phyloP scores from a whole-genome alignment of 805 yeast genomes.

The Cyberlindnera petersonii region DNA sequence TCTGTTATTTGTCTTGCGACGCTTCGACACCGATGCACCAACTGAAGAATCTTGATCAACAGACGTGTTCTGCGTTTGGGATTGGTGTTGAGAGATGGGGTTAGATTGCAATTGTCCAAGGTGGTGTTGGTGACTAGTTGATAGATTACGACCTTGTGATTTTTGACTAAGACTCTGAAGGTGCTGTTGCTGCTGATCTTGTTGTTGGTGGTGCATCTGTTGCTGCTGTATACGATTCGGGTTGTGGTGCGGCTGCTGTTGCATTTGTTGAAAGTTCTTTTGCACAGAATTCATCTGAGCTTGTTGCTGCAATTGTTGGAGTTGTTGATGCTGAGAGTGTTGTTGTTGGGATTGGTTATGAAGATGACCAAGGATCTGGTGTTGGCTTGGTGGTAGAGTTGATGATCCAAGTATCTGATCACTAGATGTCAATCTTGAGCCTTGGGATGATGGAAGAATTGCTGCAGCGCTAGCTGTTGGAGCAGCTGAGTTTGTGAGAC shows the following conservation, averaged over 20 bases:
- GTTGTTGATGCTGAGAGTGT: slow-evolving; percentile 7
- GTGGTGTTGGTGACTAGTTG: slow-evolving; percentile 5
- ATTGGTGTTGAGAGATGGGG: slow-evolving; percentile 3
- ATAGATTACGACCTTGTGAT: slow-evolving; percentile 7
- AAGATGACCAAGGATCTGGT: slow-evolving; percentile 7
- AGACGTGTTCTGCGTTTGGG: slow-evolving; percentile 1
- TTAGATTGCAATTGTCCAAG: no score
- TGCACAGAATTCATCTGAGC: slow-evolving; percentile 14
- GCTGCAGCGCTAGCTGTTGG: slow-evolving; percentile 8
- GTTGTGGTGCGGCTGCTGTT: slow-evolving; percentile 17
- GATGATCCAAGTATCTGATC: slow-evolving; percentile 22
- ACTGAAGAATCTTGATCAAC: not conserved
- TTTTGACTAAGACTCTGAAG: slow-evolving; percentile 4
- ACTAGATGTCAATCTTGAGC: slow-evolving; percentile 14
- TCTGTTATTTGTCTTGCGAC: slow-evolving; percentile 17
- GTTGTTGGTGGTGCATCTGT: slow-evolving; percentile 13
- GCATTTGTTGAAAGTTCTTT: slow-evolving; percentile 19
- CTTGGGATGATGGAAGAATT: slow-evolving; percentile 14
- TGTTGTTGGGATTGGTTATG: slow-evolving; percentile 11
- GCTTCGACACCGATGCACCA: slow-evolving; percentile 10
- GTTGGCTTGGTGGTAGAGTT: slow-evolving; percentile 13
- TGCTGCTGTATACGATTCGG: slow-evolving; percentile 10
- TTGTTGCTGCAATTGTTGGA: slow-evolving; percentile 15
- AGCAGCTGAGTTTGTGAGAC: slow-evolving; percentile 12
- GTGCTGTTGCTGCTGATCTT: slow-evolving; percentile 9